phyloP scores from a whole-genome alignment of 805 yeast genomes.

The Pichia manshurica region DNA sequence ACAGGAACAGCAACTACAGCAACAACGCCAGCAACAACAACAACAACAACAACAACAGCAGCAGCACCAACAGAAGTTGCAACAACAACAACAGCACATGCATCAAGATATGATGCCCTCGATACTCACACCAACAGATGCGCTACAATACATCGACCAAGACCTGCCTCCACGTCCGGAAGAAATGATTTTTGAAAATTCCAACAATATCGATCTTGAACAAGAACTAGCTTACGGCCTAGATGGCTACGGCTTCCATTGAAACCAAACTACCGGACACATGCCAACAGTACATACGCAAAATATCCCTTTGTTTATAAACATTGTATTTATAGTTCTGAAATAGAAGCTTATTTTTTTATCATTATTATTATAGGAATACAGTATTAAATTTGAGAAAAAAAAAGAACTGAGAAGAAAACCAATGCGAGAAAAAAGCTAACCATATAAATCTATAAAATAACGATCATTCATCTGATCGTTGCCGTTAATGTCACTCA shows the following conservation, averaged over 20 bases:
- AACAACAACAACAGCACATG: slow-evolving; percentile 2
- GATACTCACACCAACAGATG: slow-evolving; percentile 40
- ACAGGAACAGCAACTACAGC: not conserved
- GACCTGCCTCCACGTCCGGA: slow-evolving; percentile 63
- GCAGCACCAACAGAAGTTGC: slow-evolving; percentile 12
- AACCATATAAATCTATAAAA: slow-evolving; percentile 22
- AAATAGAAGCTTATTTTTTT: too few relatives aligned
- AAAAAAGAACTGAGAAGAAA: too few relatives aligned
- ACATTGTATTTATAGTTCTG: too few relatives aligned
- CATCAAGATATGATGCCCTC: slow-evolving; percentile 21
- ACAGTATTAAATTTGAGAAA: not conserved
- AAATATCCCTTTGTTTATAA: too few relatives aligned
- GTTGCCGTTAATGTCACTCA: slow-evolving; percentile 1
- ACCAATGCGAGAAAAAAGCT: not conserved
- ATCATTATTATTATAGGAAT: not conserved
- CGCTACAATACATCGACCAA: slow-evolving; percentile 33
- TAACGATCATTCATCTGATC: not conserved
- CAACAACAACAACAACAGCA: not conserved
- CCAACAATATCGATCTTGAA: slow-evolving; percentile 44
- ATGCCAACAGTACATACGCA: too few relatives aligned
- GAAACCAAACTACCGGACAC: too few relatives aligned
- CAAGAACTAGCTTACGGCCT: slow-evolving; percentile 64
- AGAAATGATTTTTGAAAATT: slow-evolving; percentile 33
- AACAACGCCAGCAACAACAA: slow-evolving; percentile 6
- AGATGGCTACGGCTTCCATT: slow-evolving; percentile 38